Evolutionary conservation across 129 eudicot species (phyloP), one percentile per base, ranked within the genome.

Genomic region (Arctium lappa): DNA sequence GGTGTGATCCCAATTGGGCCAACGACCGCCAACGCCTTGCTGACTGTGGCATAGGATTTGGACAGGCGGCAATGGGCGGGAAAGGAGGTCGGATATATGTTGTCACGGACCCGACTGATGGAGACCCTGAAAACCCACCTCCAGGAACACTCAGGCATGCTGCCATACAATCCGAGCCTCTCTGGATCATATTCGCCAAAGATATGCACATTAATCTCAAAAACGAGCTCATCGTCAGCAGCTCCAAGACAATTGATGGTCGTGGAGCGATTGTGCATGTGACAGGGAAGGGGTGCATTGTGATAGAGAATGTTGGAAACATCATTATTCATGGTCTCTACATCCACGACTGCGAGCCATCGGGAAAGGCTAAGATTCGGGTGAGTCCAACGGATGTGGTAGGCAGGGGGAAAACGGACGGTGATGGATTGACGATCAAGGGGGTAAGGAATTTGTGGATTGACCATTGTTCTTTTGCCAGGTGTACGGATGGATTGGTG

Each of bases 71-170:
- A 44, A n/a, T 79, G 78, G 99, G 99, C 3, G 99, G 99, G 18
- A 95, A 91, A 86, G 97, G 97, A 27, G 99, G 99, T 39, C 95
- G 79, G 77, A 81, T 86, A 80, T 95, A 95, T 77, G 80, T 88
- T 0, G 98, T 95, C 48, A 79, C 91, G 0, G 95, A 93, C 83
- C 88, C 99, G 27, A 91, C 92, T 3, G 99, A 95, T 66, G 83
- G 85, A 5, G 98, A 95, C 87, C 86, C 93, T 0, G 91, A 81
- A 11, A 87, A 89, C 85, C 97, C 99, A 16, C 85, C 80, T 29
- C 99, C 92, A 13, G 99, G 99, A 15, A 95, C 99, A 29, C 95
- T 95, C 44, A 89, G 99, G 1, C 88, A 88, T 53, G 99, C 93
- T 1, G 99, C 90, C 73, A 86, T 93, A 84, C 98, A 91, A 81